Base-by-base conservation (phyloP, 805 yeast genomes). In the Candida broadrunensis region DNA sequence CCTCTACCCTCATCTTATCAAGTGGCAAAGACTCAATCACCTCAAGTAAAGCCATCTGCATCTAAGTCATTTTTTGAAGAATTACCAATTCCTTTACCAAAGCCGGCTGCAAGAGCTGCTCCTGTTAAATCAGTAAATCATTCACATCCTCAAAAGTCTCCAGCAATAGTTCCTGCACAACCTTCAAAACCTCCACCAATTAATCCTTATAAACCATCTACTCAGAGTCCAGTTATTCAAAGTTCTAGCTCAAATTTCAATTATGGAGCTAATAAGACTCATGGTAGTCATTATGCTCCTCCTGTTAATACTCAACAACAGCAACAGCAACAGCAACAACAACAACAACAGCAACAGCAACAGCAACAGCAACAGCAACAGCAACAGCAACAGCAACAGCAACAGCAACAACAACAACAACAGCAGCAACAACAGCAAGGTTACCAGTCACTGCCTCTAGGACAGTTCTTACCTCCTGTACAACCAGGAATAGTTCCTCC, bases 1-100 rank as follows among this genome's bases (percentile, higher is more conserved):
- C n/a, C 15, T 12, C 23, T 14, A 15, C 33, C 26, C 4, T 4
- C 20, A 11, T 26, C 15, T 23, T 13, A 19, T n/a, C 23, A 24
- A 21, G 18, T 35, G 2, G 21, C 20, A 12, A 30, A 26, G 3
- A 11, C 36, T 12, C 5, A 6, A 21, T 16, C 27, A 5, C 8
- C 31, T 30, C 39, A 5, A 9, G 16, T 23, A n/a, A 17, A 14
- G 29, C 29, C 9, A 5, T 17, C 30, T 30, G 43, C 35, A 6
- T 34, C 42, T 21, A 71, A 75, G 51, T 60, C 78, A 8, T 79
- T 82, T 51, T 81, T 79, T 52, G 83, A 78, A 39, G 88, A 81
- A 40, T 55, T 79, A 29, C 86, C 86, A 3, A 54, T 62, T 21
- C 46, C 56, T 1, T 48, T 73, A 39, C 65, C 68, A 1, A 54